Evolutionary conservation across 2,329 filamentous ascomycete genomes (phyloP).

Genomic region (Chaetothyriales sp.): DNA sequence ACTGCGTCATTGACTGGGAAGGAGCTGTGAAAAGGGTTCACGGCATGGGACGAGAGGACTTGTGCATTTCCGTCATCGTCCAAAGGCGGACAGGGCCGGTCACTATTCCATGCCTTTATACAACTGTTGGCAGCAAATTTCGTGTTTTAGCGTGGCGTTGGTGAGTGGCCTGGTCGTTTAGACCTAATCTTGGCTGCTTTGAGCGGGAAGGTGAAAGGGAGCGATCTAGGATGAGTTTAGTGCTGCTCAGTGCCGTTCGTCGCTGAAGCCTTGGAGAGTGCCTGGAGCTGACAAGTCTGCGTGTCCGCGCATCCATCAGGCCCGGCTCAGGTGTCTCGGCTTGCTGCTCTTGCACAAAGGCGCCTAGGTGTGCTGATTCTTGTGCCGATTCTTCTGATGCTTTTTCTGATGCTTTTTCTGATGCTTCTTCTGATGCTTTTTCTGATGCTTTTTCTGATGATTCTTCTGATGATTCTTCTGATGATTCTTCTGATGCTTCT

Average conservation of each 20-base stretch:
- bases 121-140: neutral
- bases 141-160: constrained; percentile 12
- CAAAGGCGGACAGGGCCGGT: neutral
- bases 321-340: neutral
- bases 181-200: neutral
- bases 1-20: neutral
- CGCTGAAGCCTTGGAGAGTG: neutral
- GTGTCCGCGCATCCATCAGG: neutral
- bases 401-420: no score
- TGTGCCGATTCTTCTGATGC: neutral
- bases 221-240: neutral
- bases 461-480: neutral
- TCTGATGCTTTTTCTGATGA: neutral
- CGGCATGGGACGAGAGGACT: neutral
- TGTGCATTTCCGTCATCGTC: neutral
- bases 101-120: neutral
- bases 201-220: neutral
- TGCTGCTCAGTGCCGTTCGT: neutral
- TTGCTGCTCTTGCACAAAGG: neutral
- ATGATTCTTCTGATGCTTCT: neutral
- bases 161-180: neutral
- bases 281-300: neutral
- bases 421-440: no score
- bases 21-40: neutral
- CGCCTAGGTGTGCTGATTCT: neutral